A percentile compares a stretch with the other conserved stretches of the same genome.
Conservation (phyloP, 441 rosid genomes). For the Isatis lusitanica region DNA sequence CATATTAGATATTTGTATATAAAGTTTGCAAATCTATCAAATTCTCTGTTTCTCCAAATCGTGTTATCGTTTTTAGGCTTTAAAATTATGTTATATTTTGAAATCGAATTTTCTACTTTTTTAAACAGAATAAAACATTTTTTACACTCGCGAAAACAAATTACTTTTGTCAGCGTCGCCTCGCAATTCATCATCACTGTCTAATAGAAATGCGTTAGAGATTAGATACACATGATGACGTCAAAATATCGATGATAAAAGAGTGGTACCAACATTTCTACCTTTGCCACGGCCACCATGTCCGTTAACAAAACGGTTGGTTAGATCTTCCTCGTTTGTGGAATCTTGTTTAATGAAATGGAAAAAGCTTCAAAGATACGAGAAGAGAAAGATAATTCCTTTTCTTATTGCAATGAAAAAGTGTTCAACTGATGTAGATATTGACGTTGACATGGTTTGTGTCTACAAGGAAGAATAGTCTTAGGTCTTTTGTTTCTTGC, state of each 20-base stretch:
- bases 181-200: neutral
- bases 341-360: constrained; percentile 16
- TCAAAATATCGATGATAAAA: neutral
- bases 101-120: neutral
- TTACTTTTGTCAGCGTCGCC: neutral
- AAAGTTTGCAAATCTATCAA: neutral
- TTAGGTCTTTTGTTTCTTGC: constrained; percentile 23
- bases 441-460: neutral
- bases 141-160: neutral
- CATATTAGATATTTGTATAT: constrained; percentile 4
- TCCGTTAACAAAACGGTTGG: constrained; percentile 7
- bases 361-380: constrained; percentile 9
- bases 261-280: constrained; percentile 7
- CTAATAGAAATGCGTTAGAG: neutral
- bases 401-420: constrained; percentile 22
- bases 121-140: neutral
- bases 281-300: constrained; percentile 7
- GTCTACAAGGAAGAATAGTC: neutral
- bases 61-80: neutral
- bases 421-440: constrained; percentile 10
- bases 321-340: constrained; percentile 17
- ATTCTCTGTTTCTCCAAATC: neutral
- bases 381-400: constrained; percentile 23
- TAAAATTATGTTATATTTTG: neutral
- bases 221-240: neutral